Evolutionary conservation across 306 rosid species (phyloP), one percentile per base, ranked within the genome.

Genomic region (Quercus alba): DNA sequence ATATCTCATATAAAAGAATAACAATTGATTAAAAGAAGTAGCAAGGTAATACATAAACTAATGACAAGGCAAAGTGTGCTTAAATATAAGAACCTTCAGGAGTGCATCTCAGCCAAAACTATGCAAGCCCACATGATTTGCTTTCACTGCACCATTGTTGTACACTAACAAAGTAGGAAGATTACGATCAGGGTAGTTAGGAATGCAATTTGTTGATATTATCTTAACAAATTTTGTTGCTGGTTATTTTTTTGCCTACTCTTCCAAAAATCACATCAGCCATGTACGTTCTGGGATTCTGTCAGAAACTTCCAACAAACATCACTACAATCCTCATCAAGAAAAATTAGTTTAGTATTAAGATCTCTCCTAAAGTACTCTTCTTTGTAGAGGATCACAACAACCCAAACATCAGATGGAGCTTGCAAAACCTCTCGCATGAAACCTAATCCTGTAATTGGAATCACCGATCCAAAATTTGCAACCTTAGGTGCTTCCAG

Each of bases 401-500:
- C 99, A 78, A 95, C 99, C 99, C 99, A 93, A 79, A 95, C 97
- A 81, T 95, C 99, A 73, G 99, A 81, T 46, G 93, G 88, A 84
- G 99, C 99, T 75, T 93, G 98, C 0, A 91, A 95, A 76, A 95
- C 98, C 87, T 93, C 99, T 19, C 93, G 92, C 85, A 93, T 84
- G 11, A 95, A 95, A 87, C 93, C 99, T 33, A 98, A 87, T 77
- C 99, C 97, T 13, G 99, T 93, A 77, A 95, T 95, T 1, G 97
- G 93, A 78, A 87, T 82, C 58, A 93, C 87, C 0, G 92, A 91
- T 73, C 99, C 97, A 77, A 87, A 95, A 87, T 85, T 93, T 56
- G 90, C 74, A 72, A 95, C 68, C 78, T 93, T 95, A 21, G 85
- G 92, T 75, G 86, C 87, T 82, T 95, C 99, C 81, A 92, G 91